Evolutionary conservation across 495 filamentous ascomycete genomes (phyloP), one percentile per base, ranked within the genome.

Genomic region (Aspergillus coremiiformis): DNA sequence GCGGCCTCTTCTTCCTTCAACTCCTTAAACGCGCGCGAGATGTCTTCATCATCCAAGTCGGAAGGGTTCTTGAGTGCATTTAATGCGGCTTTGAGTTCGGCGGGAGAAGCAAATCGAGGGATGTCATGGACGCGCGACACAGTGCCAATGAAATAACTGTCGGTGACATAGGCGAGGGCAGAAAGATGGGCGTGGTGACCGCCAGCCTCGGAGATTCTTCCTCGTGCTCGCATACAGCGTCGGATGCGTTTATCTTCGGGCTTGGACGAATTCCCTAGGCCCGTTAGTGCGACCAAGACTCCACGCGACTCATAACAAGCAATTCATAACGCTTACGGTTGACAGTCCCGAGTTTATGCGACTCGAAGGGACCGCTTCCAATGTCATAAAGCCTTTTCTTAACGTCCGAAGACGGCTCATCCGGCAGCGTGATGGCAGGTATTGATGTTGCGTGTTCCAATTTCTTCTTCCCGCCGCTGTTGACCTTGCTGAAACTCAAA

Each of bases 81-180:
- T 11, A 75, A 39, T 3, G 66, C 56, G 42, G 59, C 63, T 54
- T 70, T 57, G 1, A 75, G 63, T 20, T 72, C 67, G 1, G 60
- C 64, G 0, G 66, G 61, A 0, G 69, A 74, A 1, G 68, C 63
- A 70, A 85, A 79, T 12, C 88, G 78, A 65, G 81, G 84, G 26
- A 92, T 74, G 51, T 80, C 73, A 65, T 95, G 90, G 42, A 90
- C 84, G 6, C 84, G 80, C 4, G 80, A 67, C 17, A 95, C 79
- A n/a, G 89, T 95, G 5, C 86, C 90, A 64, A 98, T 87, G 70
- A 98, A 96, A 69, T 85, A 92, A 52, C 78, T 84, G 67, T 98
- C 93, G 24, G 83, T 86, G 64, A 96, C 86, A 68, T 97, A 98
- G 15, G 93, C 93, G 32, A 98, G 75, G 15, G 93, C 93, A 39